phyloP scores from a whole-genome alignment of 2,329 filamentous ascomycete genomes.

The Alternaria metachromatica region DNA sequence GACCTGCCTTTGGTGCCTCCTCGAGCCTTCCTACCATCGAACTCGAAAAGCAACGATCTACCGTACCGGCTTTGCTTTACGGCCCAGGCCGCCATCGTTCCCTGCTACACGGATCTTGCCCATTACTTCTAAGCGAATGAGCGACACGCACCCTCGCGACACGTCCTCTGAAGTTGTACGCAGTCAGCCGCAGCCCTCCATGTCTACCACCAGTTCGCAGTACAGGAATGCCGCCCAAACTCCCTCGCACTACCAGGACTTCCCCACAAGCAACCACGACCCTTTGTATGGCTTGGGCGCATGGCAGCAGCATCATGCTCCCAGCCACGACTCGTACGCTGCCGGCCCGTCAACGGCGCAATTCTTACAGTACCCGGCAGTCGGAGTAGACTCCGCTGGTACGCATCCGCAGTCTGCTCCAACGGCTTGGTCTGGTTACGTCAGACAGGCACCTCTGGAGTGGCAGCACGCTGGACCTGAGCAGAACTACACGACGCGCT shows the following conservation, averaged over 20 bases:
- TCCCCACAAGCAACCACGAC: conserved; percentile 28
- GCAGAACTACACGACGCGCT: conserved; percentile 24
- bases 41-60: conserved; percentile 24
- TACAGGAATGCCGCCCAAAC: conserved; percentile 36
- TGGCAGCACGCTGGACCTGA: conserved; percentile 27
- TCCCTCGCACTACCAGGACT: conserved; percentile 37
- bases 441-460: conserved; percentile 20
- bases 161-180: conserved; percentile 27
- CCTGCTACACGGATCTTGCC: conserved; percentile 25
- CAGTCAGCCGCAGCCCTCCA: conserved; percentile 35
- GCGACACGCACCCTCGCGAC: conserved; percentile 23
- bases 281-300: conserved; percentile 33
- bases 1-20: conserved; percentile 29
- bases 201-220: conserved; percentile 39
- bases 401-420: conserved; percentile 20
- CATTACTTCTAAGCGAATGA: conserved; percentile 26
- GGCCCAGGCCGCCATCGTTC: conserved; percentile 27
- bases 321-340: conserved; percentile 28
- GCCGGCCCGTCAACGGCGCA: conserved; percentile 30
- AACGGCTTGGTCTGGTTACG: conserved; percentile 29
- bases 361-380: conserved; percentile 34
- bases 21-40: conserved; percentile 25
- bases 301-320: conserved; percentile 28
- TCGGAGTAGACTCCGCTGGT: conserved; percentile 34
- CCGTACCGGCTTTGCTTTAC: conserved; percentile 25